Percentiles rank a stretch among this genome's conserved stretches.
These are phyloP conservation scores for Petunia secreta DNA, from an alignment of 257 asterid species.

Conservation along the genomic window DNA sequence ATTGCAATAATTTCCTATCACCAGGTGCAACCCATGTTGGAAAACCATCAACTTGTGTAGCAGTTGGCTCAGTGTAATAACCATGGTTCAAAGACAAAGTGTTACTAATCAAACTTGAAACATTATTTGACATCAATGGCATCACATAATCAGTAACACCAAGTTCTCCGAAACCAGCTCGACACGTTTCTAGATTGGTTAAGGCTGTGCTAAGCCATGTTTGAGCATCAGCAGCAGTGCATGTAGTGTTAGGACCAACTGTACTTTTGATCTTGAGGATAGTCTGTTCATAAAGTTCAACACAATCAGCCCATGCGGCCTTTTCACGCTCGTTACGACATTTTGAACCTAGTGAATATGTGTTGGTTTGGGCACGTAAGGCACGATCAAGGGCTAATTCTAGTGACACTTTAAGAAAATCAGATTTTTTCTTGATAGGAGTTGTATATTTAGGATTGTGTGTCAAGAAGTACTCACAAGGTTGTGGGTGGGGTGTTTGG, in stretches of 20 bases:
- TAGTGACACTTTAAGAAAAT: constrained; percentile 58
- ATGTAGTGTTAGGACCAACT: constrained; percentile 43
- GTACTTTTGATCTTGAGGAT: constrained; percentile 53
- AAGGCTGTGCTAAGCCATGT: constrained; percentile 87
- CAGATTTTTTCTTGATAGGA: constrained; percentile 54
- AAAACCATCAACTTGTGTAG: constrained; percentile 42
- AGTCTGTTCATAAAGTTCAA: constrained; percentile 59
- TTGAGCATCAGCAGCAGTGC: constrained; percentile 53
- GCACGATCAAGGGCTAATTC: constrained; percentile 70
- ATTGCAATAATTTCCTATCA: constrained; percentile 49
- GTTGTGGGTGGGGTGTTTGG: constrained; percentile 72
- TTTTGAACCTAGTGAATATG: constrained; percentile 53
- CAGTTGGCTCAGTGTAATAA: constrained; percentile 5
- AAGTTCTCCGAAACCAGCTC: constrained; percentile 58
- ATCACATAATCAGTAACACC: constrained; percentile 44
- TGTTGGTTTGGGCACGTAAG: constrained; percentile 40
- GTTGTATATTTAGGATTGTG: constrained; percentile 46
- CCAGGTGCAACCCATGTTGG: constrained; percentile 70
- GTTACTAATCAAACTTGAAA: constrained; percentile 64
- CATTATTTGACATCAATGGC: constrained; percentile 59
- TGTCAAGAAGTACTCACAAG: constrained; percentile 63
- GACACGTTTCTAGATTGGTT: constrained; percentile 74
- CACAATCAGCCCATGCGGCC: constrained; percentile 87
- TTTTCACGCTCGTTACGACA: constrained; percentile 57
- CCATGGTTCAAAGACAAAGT: constrained; percentile 57